Evolutionary conservation across 768 basidiomycete genomes (phyloP).

Genomic region (Melanogaster broomeanus): DNA sequence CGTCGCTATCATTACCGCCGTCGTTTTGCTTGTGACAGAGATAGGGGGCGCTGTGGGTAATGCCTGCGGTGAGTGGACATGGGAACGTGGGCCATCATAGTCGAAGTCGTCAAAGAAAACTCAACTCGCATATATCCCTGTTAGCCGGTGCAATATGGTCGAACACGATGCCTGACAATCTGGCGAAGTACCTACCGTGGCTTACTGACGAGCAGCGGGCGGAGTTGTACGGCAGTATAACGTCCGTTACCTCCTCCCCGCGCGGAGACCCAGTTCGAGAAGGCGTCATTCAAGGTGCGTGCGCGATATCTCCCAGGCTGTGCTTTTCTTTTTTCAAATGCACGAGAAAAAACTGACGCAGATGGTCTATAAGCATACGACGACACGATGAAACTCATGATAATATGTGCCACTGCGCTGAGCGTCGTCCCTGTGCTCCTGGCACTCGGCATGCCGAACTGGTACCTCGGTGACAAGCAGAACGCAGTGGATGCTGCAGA

Average conservation of each 20-base stretch:
- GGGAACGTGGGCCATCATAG: constrained; percentile 3
- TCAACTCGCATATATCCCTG: not conserved
- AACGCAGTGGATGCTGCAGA: constrained; percentile 58
- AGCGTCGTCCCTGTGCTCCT: constrained; percentile 60
- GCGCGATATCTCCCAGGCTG: not conserved
- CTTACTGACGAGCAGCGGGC: constrained; percentile 44
- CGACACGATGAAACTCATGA: constrained; percentile 58
- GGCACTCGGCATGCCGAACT: constrained; percentile 62
- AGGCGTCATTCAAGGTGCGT: constrained; percentile 58
- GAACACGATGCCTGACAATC: constrained; percentile 62
- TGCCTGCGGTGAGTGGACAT: constrained; percentile 50
- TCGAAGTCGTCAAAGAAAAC: too few relatives aligned
- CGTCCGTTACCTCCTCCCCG: constrained; percentile 47
- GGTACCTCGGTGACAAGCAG: constrained; percentile 68
- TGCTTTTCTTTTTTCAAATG: not conserved
- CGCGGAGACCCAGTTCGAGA: constrained; percentile 59
- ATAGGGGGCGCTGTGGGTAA: constrained; percentile 67
- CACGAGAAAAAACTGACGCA: not conserved
- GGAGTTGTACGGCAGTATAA: constrained; percentile 57
- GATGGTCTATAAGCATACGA: constrained; percentile 42
- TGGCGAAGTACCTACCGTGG: constrained; percentile 55
- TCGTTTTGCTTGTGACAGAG: constrained; percentile 69
- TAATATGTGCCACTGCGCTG: constrained; percentile 52
- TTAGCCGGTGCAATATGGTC: constrained; percentile 68
- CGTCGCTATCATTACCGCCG: constrained; percentile 66